phyloP scores from a whole-genome alignment of 2,329 filamentous ascomycete species.

The Colletotrichum magnum region DNA sequence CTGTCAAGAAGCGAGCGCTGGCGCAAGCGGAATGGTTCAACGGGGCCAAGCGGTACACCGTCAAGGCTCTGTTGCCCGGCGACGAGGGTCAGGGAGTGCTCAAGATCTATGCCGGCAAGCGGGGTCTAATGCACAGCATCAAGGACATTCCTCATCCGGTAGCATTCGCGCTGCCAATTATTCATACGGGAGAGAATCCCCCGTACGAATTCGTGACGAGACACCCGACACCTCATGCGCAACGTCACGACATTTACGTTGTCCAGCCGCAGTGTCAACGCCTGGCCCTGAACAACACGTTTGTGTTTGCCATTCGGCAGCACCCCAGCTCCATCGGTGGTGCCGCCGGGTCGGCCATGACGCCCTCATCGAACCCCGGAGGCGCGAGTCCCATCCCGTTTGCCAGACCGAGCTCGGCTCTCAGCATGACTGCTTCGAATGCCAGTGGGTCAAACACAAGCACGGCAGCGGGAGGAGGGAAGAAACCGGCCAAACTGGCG shows the following conservation, averaged over 20 bases:
- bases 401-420: slow-evolving; percentile 71
- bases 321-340: slow-evolving; percentile 76
- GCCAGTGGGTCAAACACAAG: slow-evolving; percentile 71
- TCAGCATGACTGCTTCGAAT: slow-evolving; percentile 75
- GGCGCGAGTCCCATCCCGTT: slow-evolving; percentile 73
- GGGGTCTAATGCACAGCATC: slow-evolving; percentile 97
- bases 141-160: slow-evolving; percentile 95
- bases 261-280: slow-evolving; percentile 93
- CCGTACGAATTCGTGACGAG: slow-evolving; percentile 93
- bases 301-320: slow-evolving; percentile 95
- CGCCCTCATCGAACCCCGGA: slow-evolving; percentile 63
- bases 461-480: slow-evolving; percentile 67
- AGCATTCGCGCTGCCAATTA: slow-evolving; percentile 89
- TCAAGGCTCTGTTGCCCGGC: slow-evolving; percentile 92
- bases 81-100: slow-evolving; percentile 91
- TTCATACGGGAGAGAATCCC: slow-evolving; percentile 93
- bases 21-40: slow-evolving; percentile 93
- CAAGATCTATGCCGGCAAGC: slow-evolving; percentile 93
- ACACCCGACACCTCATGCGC: slow-evolving; percentile 97
- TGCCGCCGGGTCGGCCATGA: slow-evolving; percentile 53
- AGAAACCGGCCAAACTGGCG: slow-evolving; percentile 94
- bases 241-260: slow-evolving; percentile 96
- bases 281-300: slow-evolving; percentile 95
- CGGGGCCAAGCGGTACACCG: slow-evolving; percentile 89
- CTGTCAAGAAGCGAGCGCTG: slow-evolving; percentile 86